Percentiles rank a stretch among this genome's conserved stretches.
phyloP scores from a whole-genome alignment of 2,329 filamentous ascomycete species.

The Thermoascus crustaceus region DNA sequence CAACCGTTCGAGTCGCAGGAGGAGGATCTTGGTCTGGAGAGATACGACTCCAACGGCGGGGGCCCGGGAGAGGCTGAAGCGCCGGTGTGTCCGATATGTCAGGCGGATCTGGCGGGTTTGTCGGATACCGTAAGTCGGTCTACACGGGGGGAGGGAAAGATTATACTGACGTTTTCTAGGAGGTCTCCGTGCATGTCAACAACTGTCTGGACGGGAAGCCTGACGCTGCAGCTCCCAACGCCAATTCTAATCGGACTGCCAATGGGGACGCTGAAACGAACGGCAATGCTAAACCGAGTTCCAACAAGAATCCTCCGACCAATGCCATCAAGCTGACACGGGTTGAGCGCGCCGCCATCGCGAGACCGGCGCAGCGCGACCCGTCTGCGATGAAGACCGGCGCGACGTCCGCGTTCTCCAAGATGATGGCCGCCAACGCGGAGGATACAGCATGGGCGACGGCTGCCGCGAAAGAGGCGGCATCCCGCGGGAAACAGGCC shows the following conservation, averaged over 20 bases:
- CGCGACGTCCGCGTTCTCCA: constrained; percentile 70
- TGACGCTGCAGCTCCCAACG: too few relatives aligned
- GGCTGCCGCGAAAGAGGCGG: constrained; percentile 70
- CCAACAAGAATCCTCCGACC: constrained; percentile 13
- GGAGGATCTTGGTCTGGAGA: constrained; percentile 21
- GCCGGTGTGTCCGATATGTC: constrained; percentile 68
- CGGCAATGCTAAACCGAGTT: too few relatives aligned
- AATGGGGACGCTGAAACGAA: too few relatives aligned
- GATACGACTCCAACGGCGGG: constrained; percentile 19
- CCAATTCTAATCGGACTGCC: too few relatives aligned
- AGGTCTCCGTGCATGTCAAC: constrained; percentile 81
- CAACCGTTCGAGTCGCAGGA: constrained; percentile 51
- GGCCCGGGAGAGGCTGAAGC: constrained; percentile 13
- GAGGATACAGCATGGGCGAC: constrained; percentile 86
- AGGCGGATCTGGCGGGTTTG: constrained; percentile 52
- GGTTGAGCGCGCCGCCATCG: constrained; percentile 60
- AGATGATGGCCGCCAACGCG: constrained; percentile 84
- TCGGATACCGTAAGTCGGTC: constrained; percentile 33
- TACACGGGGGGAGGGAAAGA: neutral
- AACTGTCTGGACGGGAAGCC: constrained; percentile 80
- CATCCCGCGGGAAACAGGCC: constrained; percentile 73
- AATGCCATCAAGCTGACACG: constrained; percentile 37
- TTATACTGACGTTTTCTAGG: constrained; percentile 40
- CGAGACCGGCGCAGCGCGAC: constrained; percentile 71
- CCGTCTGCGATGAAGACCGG: constrained; percentile 54